Percentiles rank a stretch among this genome's conserved stretches.
Conservation (phyloP, 495 filamentous ascomycete species). For the Schizothecium vesticola region DNA sequence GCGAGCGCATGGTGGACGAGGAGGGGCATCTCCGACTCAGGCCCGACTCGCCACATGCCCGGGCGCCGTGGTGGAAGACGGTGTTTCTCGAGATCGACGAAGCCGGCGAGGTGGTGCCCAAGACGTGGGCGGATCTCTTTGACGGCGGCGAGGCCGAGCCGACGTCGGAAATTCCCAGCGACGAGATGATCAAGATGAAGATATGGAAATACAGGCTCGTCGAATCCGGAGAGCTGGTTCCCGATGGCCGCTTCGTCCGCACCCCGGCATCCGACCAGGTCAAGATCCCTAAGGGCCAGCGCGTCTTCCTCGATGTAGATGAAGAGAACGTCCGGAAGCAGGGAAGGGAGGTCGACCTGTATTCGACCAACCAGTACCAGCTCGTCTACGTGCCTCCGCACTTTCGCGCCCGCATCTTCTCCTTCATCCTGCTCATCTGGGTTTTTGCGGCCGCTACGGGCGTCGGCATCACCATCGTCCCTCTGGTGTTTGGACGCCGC, state of each 20-base stretch:
- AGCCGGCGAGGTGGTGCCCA: conserved; percentile 28
- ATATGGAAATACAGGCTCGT: conserved; percentile 38
- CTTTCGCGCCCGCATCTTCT: conserved; percentile 72
- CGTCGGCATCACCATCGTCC: conserved; percentile 77
- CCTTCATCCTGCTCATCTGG: conserved; percentile 90
- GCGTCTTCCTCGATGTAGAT: conserved; percentile 76
- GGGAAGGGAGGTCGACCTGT: conserved; percentile 54
- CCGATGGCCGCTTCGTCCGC: conserved; percentile 79
- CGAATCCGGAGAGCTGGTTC: conserved; percentile 37
- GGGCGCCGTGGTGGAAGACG: conserved; percentile 27
- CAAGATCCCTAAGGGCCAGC: conserved; percentile 76
- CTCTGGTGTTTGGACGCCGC: conserved; percentile 74
- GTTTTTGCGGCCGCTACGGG: conserved; percentile 88
- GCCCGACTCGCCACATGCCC: conserved; percentile 20
- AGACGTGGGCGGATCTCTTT: conserved; percentile 39
- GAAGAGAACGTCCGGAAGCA: conserved; percentile 58
- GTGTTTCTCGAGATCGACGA: conserved; percentile 36
- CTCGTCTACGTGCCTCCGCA: conserved; percentile 84
- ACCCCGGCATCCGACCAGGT: conserved; percentile 90
- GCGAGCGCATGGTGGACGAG: conserved; percentile 72
- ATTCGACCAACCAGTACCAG: conserved; percentile 67
- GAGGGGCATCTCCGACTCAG: conserved; percentile 53
- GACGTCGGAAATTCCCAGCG: conserved; percentile 14
- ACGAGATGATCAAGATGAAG: conserved; percentile 21
- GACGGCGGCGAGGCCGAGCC: conserved; percentile 34